Percentiles rank a stretch among this genome's conserved stretches.
Evolutionary conservation across 176 grass and related monocot genomes (phyloP).

Genomic region (Chrysopogon serrulatus): DNA sequence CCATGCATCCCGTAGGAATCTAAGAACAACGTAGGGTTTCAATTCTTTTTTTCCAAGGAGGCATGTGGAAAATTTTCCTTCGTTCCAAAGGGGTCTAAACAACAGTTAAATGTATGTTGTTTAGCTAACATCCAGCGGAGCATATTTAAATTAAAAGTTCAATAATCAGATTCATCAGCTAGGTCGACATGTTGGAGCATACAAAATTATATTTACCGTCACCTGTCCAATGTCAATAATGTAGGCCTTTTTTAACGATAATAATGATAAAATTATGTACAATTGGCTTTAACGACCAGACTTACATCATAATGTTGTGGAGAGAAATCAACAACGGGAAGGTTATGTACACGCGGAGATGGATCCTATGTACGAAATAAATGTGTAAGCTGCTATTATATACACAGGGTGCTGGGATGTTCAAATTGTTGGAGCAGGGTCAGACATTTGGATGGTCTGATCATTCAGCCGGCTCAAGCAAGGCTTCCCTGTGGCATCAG

Average conservation of each 20-base stretch:
- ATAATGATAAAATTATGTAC: constrained; percentile 23
- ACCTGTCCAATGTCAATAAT: not conserved
- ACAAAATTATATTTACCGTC: not conserved
- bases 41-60: not conserved
- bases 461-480: constrained; percentile 45
- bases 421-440: constrained; percentile 50
- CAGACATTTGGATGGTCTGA: constrained; percentile 64
- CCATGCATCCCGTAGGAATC: not conserved
- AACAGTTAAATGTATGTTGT: not conserved
- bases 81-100: no score
- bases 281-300: constrained; percentile 11
- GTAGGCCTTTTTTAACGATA: not conserved
- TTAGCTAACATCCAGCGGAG: not conserved
- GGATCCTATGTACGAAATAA: constrained; percentile 29
- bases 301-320: constrained; percentile 17
- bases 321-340: not conserved
- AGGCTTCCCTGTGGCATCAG: constrained; percentile 68
- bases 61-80: not conserved
- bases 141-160: not conserved
- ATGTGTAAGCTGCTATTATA: constrained; percentile 19
- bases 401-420: not conserved
- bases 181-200: not conserved
- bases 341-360: constrained; percentile 27
- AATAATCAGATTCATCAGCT: not conserved
- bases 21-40: not conserved